Conservation (phyloP, 1,284 basidiomycete species). For the Fomitiporia mediterranea region DNA sequence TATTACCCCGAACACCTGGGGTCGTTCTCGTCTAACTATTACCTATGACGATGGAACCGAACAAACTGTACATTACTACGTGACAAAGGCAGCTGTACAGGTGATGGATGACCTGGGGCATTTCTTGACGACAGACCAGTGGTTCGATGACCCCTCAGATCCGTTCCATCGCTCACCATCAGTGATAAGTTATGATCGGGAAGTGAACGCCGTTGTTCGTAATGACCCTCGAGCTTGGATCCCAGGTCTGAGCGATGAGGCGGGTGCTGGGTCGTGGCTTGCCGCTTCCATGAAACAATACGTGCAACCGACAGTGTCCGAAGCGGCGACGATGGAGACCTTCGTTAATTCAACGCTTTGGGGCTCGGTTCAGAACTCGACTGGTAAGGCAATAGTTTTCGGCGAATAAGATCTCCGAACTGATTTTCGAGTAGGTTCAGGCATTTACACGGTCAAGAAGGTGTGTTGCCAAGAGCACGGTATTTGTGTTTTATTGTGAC, state of each 20-base stretch:
- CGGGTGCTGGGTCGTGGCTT: constrained; percentile 54
- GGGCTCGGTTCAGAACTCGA: constrained; percentile 48
- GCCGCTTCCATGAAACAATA: constrained; percentile 55
- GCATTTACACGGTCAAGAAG: constrained; percentile 40
- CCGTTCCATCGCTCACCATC: constrained; percentile 53
- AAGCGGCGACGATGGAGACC: constrained; percentile 49
- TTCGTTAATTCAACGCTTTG: constrained; percentile 45
- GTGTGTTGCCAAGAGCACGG: constrained; percentile 25
- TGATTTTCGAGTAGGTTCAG: constrained; percentile 30
- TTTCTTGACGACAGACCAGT: constrained; percentile 52
- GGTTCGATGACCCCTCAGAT: constrained; percentile 47
- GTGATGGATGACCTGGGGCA: constrained; percentile 46
- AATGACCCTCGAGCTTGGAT: constrained; percentile 51
- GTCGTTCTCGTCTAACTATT: constrained; percentile 46
- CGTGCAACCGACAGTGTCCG: constrained; percentile 46
- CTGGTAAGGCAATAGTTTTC: constrained; percentile 33
- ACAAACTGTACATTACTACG: constrained; percentile 52
- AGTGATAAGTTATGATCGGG: constrained; percentile 52
- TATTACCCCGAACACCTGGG: constrained; percentile 44
- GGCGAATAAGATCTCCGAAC: not conserved
- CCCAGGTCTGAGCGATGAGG: constrained; percentile 54
- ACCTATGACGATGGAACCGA: constrained; percentile 47
- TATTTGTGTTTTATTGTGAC: not conserved
- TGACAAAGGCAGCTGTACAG: constrained; percentile 44
- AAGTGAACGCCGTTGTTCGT: constrained; percentile 44